Conservation (phyloP, 768 basidiomycete genomes). For the Candolleomyces efflorescens region DNA sequence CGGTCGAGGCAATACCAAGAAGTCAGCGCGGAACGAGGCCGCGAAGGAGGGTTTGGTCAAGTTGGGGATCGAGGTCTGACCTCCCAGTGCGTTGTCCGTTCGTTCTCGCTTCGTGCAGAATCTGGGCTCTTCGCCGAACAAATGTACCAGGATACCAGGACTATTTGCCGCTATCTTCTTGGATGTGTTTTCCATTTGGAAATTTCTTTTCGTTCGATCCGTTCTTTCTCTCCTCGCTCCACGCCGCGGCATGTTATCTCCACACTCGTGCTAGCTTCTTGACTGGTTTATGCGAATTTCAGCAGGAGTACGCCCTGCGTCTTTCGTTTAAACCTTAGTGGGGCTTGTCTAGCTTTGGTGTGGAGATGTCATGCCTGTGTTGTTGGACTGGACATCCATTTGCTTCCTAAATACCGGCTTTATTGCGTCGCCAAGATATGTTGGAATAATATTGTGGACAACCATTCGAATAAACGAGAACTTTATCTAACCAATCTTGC, state of each 20-base stretch:
- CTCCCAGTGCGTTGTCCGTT: background rate
- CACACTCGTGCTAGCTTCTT: conserved; percentile 9
- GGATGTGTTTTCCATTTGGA: background rate
- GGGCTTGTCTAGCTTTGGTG: conserved; percentile 10
- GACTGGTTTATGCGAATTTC: conserved; percentile 7
- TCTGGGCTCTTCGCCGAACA: background rate
- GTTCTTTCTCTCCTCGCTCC: background rate
- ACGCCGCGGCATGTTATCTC: conserved; percentile 5
- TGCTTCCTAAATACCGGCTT: too few species aligned
- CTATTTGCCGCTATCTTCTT: background rate
- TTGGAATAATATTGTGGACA: too few species aligned
- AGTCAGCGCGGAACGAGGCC: conserved; percentile 75
- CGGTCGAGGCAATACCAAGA: conserved; percentile 74
- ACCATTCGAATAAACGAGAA: too few species aligned
- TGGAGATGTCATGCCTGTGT: conserved; percentile 8
- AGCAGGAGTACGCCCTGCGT: background rate
- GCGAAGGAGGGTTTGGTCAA: conserved; percentile 67
- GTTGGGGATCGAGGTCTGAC: conserved; percentile 41
- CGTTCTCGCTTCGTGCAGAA: background rate
- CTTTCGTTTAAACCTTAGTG: conserved; percentile 1
- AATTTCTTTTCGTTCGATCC: background rate
- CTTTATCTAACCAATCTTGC: too few species aligned
- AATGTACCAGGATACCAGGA: background rate
- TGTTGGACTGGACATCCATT: too few species aligned
- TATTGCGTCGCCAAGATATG: too few species aligned